phyloP scores from a whole-genome alignment of 2,329 filamentous ascomycete genomes.

The Fusarium verrucosum region DNA sequence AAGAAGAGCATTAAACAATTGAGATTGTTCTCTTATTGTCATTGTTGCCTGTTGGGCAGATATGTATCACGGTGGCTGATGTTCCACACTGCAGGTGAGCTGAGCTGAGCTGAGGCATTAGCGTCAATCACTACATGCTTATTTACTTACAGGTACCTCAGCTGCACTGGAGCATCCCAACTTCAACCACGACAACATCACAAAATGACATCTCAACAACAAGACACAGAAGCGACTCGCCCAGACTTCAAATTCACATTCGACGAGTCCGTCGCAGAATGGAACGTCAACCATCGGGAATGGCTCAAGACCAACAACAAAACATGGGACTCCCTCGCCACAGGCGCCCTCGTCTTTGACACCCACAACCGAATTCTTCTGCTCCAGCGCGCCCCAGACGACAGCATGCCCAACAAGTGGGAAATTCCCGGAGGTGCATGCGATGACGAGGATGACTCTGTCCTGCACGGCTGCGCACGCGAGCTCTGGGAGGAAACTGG shows the following conservation, averaged over 20 bases:
- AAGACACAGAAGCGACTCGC: neutral
- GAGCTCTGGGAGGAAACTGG: conserved; percentile 61
- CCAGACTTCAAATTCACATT: conserved; percentile 38
- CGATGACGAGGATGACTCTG: conserved; percentile 53
- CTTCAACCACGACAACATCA: neutral
- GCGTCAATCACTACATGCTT: no score
- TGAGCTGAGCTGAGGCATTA: conserved; percentile 15
- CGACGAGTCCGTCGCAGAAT: conserved; percentile 36
- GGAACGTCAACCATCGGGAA: conserved; percentile 38
- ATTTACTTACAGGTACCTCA: no score
- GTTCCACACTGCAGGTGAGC: neutral
- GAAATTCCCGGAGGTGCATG: conserved; percentile 61
- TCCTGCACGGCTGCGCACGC: conserved; percentile 56
- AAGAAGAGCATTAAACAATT: neutral
- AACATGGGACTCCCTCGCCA: conserved; percentile 46
- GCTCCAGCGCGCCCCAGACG: conserved; percentile 56
- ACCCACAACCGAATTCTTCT: conserved; percentile 52
- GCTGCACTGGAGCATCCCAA: no score
- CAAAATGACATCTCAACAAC: conserved; percentile 22
- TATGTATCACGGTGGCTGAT: neutral
- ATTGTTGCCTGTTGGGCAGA: conserved; percentile 15
- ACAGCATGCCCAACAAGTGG: conserved; percentile 58
- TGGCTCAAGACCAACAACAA: conserved; percentile 42
- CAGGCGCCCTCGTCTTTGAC: conserved; percentile 51
- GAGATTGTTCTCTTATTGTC: neutral